These are phyloP conservation scores for Fusarium citri DNA, from an alignment of 2,329 filamentous ascomycete genomes.

Conservation along the genomic window DNA sequence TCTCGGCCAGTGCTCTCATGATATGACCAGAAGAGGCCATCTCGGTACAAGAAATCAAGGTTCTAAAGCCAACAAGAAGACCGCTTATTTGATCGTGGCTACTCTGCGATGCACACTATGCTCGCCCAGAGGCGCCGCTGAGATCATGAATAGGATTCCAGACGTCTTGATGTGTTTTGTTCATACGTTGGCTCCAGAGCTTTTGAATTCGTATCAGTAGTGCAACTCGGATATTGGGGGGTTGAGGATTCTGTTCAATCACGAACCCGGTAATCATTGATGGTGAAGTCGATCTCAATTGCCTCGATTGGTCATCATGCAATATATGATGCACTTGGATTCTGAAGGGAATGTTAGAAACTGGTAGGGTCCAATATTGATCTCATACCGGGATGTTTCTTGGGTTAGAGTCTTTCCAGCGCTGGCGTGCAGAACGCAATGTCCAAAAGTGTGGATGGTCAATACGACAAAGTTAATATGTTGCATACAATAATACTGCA, in stretches of 20 bases:
- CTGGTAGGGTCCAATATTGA: neutral
- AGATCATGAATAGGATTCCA: constrained; percentile 4
- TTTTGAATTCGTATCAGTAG: neutral
- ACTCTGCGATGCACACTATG: neutral
- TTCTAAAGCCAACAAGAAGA: neutral
- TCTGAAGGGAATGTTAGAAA: neutral
- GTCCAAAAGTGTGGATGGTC: neutral
- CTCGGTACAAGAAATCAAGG: neutral
- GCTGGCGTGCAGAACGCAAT: neutral
- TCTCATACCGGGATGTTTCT: neutral
- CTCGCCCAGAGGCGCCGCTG: neutral
- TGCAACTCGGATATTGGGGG: neutral
- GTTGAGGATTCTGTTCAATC: neutral
- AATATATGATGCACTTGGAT: neutral
- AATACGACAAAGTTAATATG: neutral
- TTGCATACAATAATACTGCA: neutral
- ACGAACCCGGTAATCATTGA: neutral
- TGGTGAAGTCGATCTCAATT: neutral
- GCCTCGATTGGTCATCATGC: neutral
- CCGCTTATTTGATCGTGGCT: neutral
- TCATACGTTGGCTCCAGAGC: neutral
- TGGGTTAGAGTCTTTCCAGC: neutral
- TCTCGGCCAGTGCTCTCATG: neutral
- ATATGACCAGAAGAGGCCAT: neutral
- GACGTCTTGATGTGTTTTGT: neutral